Conservation (phyloP, 2,329 filamentous ascomycete genomes). For the Apiospora aurea region DNA sequence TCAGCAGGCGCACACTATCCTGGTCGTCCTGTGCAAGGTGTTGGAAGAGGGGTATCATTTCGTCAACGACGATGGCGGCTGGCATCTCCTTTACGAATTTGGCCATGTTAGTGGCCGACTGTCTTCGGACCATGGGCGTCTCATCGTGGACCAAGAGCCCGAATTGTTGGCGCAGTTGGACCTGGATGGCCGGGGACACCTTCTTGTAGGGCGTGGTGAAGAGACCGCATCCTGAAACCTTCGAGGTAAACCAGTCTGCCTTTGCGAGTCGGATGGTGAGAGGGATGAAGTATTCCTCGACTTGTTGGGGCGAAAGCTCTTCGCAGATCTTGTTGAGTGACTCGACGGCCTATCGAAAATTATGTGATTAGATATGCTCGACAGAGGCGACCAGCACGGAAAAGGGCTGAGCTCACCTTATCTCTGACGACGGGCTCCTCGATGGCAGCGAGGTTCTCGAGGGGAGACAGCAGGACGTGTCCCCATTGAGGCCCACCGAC, state of each 20-base stretch:
- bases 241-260: conserved; percentile 99
- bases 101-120: conserved; percentile 93
- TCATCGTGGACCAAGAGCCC: conserved; percentile 95
- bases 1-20: conserved; percentile 94
- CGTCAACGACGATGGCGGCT: conserved; percentile 87
- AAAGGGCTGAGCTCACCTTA: conserved; percentile 70
- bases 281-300: conserved; percentile 97
- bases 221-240: conserved; percentile 95
- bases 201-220: conserved; percentile 94
- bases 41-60: conserved; percentile 99
- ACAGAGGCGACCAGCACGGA: conserved; percentile 23
- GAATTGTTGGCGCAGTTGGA: conserved; percentile 91
- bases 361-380: conserved; percentile 28
- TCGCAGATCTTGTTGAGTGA: conserved; percentile 99
- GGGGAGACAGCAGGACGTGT: conserved; percentile 93
- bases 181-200: conserved; percentile 85
- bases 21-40: conserved; percentile 96
- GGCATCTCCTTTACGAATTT: conserved; percentile 99
- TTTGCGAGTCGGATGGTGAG: conserved; percentile 95
- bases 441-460: conserved; percentile 98
- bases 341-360: conserved; percentile 79
- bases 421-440: conserved; percentile 97
- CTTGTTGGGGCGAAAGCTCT: conserved; percentile 87
- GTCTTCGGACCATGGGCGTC: conserved; percentile 97
- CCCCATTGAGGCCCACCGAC: conserved; percentile 93